Evolutionary conservation across 1,284 basidiomycete genomes (phyloP), one percentile per base, ranked within the genome.

Genomic region (Apiotrichum sp.): DNA sequence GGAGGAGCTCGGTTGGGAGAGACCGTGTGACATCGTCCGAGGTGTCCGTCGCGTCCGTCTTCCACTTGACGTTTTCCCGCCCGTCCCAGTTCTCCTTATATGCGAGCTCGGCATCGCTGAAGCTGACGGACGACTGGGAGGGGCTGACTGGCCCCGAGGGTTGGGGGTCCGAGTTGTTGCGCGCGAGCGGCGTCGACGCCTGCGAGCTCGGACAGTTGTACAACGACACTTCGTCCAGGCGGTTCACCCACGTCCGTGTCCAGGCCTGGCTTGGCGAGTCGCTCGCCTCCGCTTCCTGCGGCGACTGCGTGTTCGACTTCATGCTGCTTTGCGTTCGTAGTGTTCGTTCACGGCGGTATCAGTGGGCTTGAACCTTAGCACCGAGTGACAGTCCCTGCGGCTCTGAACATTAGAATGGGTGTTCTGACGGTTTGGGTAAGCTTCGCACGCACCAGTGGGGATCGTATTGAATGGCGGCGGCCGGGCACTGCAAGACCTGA

Each of bases 1-100:
- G 44, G 87, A 98, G 83, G 44, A 97, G 84, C 75, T 97, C 93
- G 52, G 90, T 86, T 2, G 93, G 93, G 6, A 97, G 79, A 13
- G 53, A 54, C 39, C 55, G 48, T 29, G 46, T 53, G 16, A 48
- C 55, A 22, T 50, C 53, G 42, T 60, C 62, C 39, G 44, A 48
- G 32, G 16, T 53, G 40, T 48, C 41, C 16, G 36, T 8, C 16
- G 9, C 42, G n/a, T 29, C 44, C 44, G 22, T 45, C 29, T 33
- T 45, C 46, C 46, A 47, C n/a, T 29, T 11, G 8, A 47, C 46
- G 6, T 36, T 36, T 42, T 50, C 31, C 29, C 29, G 29, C 29
- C 29, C 29, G 29, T 29, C 29, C 53, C 41, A 49, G 13, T 33
- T 49, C 14, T 48, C 41, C 7, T 50, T n/a, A 16, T 51, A 52